Evolutionary conservation across 768 basidiomycete genomes (phyloP).

Genomic region (Scleroderma bovista): DNA sequence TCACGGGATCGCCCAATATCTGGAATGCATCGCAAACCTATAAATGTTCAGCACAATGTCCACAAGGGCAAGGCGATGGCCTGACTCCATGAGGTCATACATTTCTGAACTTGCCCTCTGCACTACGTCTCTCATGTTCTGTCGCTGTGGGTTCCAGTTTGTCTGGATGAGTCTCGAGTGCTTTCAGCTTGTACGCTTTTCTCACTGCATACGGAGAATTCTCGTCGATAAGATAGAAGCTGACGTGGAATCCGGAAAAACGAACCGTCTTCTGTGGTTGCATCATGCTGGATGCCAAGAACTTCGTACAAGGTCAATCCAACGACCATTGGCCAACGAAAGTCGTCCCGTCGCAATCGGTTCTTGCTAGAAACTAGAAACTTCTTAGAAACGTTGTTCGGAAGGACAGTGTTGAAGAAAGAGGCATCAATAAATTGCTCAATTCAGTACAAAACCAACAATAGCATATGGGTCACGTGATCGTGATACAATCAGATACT

Average conservation of each 20-base stretch:
- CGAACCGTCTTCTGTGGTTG: conserved; percentile 49
- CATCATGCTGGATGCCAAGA: conserved; percentile 40
- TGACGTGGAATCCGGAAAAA: conserved; percentile 1
- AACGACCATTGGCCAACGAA: conserved; percentile 20
- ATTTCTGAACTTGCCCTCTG: conserved; percentile 56
- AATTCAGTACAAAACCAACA: neutral
- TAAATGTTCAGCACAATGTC: conserved; percentile 15
- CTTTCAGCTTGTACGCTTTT: conserved; percentile 61
- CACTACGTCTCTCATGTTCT: conserved; percentile 45
- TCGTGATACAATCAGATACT: neutral
- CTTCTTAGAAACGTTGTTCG: neutral
- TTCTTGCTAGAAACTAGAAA: neutral
- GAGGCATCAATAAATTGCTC: neutral
- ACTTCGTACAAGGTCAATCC: conserved; percentile 36
- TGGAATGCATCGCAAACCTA: conserved; percentile 64
- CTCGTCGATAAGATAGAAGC: conserved; percentile 1
- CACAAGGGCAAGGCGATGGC: conserved; percentile 8
- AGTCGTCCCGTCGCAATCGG: neutral
- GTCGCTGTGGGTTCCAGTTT: conserved; percentile 54
- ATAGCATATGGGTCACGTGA: conserved; percentile 6
- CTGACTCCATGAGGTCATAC: conserved; percentile 34
- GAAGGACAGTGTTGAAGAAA: neutral
- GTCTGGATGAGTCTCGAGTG: conserved; percentile 69
- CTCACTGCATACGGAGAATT: conserved; percentile 40
- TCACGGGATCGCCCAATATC: conserved; percentile 47